These are phyloP conservation scores for Niveomyces coronatus DNA, from an alignment of 2,329 filamentous ascomycete genomes.

Conservation along the genomic window DNA sequence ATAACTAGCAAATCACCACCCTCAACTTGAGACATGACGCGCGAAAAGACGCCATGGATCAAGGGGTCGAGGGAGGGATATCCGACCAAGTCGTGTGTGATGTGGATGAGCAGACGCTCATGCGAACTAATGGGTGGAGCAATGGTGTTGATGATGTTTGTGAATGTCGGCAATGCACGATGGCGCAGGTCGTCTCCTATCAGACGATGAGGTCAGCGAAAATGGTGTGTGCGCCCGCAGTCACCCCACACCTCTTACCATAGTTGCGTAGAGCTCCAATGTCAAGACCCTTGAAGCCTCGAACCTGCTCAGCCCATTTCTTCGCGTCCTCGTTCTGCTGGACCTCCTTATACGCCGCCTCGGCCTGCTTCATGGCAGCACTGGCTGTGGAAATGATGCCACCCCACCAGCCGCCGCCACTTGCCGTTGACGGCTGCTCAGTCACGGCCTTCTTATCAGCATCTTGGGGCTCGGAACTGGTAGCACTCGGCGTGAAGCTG, in stretches of 20 bases:
- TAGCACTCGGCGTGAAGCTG: conserved; percentile 59
- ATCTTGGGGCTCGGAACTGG: conserved; percentile 51
- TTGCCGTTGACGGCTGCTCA: conserved; percentile 29
- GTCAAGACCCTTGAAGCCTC: conserved; percentile 51
- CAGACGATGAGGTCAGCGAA: conserved; percentile 5
- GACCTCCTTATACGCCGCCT: conserved; percentile 87
- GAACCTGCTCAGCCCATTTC: conserved; percentile 90
- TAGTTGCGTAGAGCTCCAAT: conserved; percentile 58
- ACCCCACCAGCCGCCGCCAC: conserved; percentile 79
- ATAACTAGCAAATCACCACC: conserved; percentile 90
- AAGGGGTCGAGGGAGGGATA: conserved; percentile 92
- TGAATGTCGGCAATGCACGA: conserved; percentile 87
- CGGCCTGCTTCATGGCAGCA: conserved; percentile 73
- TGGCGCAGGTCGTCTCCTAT: conserved; percentile 77
- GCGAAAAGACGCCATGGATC: conserved; percentile 82
- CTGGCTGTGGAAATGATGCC: conserved; percentile 68
- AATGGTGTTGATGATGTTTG: conserved; percentile 86
- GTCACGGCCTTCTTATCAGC: conserved; percentile 40
- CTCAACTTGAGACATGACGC: conserved; percentile 98
- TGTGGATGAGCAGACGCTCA: conserved; percentile 93
- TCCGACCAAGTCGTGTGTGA: conserved; percentile 87
- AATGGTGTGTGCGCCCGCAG: not conserved
- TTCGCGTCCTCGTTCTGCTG: conserved; percentile 94
- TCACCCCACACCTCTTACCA: too few species aligned
- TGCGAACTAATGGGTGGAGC: conserved; percentile 95